Evolutionary conservation across 2,329 filamentous ascomycete genomes (phyloP), one percentile per base, ranked within the genome.

Genomic region (Hawksworthiomyces lignivorus): DNA sequence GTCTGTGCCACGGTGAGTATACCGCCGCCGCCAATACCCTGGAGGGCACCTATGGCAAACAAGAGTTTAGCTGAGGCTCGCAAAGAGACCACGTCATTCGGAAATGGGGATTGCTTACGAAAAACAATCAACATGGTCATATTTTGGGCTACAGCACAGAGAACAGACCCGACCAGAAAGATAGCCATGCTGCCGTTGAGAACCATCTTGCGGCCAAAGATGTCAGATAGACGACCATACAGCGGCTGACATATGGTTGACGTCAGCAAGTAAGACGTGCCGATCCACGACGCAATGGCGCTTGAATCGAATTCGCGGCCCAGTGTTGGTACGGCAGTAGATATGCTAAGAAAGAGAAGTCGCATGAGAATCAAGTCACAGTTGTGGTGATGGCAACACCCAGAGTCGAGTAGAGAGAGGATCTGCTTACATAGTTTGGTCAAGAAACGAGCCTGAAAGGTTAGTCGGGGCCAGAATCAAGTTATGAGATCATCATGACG

Each of bases 111-210:
- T n/a, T n/a, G 30, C n/a, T 14, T 29, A 48, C 47, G 47, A 12
- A 48, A 46, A 14, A 48, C 28, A 7, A 50, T 45, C 9, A 49
- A 43, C 43, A 46, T 45, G 9, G 30, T 48, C 29, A 47, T 46
- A 28, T 26, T 45, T 15, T 39, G 42, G 1, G 44, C 42, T 2
- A 49, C 43, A 2, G 45, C 48, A 10, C 41, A 50, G 8, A 49
- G 41, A 11, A 50, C 31, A 5, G 47, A 49, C 1, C 47, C 49
- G 2, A 49, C 10, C 12, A 49, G 24, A 17, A 50, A 50, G 8
- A 50, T 18, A 20, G 30, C 22, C 39, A 46, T 33, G 31, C 39
- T 40, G 3, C 36, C 41, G 2, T 43, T 24, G 5, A 50, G 34
- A 9, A 50, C 36, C 15, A 34, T 12, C 33, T 49, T 44, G 8